These are phyloP conservation scores for Ustilago crameri DNA, from an alignment of 1,284 basidiomycete species.

Conservation along the genomic window DNA sequence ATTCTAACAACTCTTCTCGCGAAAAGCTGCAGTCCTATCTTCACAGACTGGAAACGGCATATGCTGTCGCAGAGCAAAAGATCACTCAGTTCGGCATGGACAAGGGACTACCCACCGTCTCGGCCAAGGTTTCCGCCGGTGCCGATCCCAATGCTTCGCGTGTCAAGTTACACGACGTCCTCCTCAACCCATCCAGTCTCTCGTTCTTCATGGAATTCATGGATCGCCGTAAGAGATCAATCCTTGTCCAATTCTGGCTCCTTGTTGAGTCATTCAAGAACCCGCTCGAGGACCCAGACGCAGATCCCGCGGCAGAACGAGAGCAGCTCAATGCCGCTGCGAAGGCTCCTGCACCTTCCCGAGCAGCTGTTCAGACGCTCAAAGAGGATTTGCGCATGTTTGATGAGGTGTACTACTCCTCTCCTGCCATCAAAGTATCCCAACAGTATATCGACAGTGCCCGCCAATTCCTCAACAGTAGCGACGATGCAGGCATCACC, in stretches of 20 bases:
- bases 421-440: constrained; percentile 74
- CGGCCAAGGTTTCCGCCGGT: constrained; percentile 37
- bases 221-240: constrained; percentile 84
- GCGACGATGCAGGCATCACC: constrained; percentile 54
- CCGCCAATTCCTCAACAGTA: constrained; percentile 73
- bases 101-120: constrained; percentile 23
- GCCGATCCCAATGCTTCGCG: constrained; percentile 43
- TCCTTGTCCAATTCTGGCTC: constrained; percentile 95
- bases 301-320: constrained; percentile 71
- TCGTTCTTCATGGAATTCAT: constrained; percentile 98
- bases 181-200: constrained; percentile 85
- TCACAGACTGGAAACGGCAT: constrained; percentile 86
- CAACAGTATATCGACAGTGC: constrained; percentile 78
- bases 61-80: constrained; percentile 83
- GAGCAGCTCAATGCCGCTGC: constrained; percentile 34
- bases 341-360: constrained; percentile 17
- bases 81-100: constrained; percentile 78
- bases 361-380: constrained; percentile 71
- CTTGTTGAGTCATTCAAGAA: constrained; percentile 97
- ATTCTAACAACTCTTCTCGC: constrained; percentile 18
- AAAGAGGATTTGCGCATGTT: constrained; percentile 88
- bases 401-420: constrained; percentile 83
- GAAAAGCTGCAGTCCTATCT: constrained; percentile 75
- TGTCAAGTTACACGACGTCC: constrained; percentile 72
- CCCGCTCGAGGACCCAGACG: constrained; percentile 76